Percentiles rank a stretch among this genome's conserved stretches.
phyloP scores from a whole-genome alignment of 164 flowering plant species.

The Vitis labrusca region DNA sequence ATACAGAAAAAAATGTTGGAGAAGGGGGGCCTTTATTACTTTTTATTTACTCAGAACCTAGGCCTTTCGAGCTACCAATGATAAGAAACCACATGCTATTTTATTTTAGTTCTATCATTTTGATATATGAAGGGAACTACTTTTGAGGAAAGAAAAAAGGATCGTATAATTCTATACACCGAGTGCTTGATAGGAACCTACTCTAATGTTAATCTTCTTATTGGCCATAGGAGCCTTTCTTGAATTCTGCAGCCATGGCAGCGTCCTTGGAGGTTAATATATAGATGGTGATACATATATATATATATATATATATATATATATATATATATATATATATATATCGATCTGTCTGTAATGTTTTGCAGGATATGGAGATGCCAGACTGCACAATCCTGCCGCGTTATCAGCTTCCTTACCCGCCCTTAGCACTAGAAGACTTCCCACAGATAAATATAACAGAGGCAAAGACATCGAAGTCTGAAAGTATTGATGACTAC shows the following conservation, averaged over 20 bases:
- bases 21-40: background rate
- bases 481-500: conserved; percentile 24
- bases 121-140: no score
- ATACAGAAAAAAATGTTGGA: background rate
- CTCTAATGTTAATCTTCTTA: no score
- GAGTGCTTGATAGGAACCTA: no score
- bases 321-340: background rate
- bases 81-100: no score
- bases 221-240: no score
- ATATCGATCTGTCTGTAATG: background rate
- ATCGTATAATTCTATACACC: no score
- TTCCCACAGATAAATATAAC: conserved; percentile 50
- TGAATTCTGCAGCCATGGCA: no score
- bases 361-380: conserved; percentile 36
- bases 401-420: conserved; percentile 25
- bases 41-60: no score
- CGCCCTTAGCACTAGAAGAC: conserved; percentile 53
- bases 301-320: background rate
- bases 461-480: conserved; percentile 22
- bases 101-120: no score
- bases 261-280: no score
- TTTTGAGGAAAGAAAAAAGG: no score
- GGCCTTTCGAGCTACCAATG: no score
- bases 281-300: background rate
- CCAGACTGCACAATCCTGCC: conserved; percentile 15